Evolutionary conservation across 176 grass and related monocot genomes (phyloP).

Genomic region (Bromus sterilis): DNA sequence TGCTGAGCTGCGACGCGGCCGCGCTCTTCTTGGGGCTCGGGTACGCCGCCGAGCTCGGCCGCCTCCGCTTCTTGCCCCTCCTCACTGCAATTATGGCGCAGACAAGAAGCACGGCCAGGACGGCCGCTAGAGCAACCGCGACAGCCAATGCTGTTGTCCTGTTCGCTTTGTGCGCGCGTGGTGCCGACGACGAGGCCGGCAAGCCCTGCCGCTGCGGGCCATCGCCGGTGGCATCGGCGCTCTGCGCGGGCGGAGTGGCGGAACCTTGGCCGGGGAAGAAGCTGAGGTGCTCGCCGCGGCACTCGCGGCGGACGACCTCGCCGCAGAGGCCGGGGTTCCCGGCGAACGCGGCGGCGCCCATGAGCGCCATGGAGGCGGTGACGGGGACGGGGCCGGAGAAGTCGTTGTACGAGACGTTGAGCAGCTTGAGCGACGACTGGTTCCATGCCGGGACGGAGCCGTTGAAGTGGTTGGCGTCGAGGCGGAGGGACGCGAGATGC

Average conservation of each 20-base stretch:
- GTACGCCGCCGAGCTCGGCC: constrained; percentile 34
- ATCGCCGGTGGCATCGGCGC: constrained; percentile 5
- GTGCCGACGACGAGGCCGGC: constrained; percentile 40
- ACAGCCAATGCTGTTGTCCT: constrained; percentile 21
- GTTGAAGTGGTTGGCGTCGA: constrained; percentile 74
- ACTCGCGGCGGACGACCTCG: constrained; percentile 60
- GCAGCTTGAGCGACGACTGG: constrained; percentile 54
- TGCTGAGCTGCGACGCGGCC: constrained; percentile 19
- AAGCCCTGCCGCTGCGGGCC: constrained; percentile 19
- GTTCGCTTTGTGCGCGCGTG: constrained; percentile 22
- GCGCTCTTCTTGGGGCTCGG: constrained; percentile 52
- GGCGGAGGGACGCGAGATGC: constrained; percentile 41
- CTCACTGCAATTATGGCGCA: constrained; percentile 33
- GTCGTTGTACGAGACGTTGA: constrained; percentile 83
- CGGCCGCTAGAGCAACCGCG: constrained; percentile 19
- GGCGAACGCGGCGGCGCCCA: constrained; percentile 37
- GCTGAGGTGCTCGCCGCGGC: constrained; percentile 46
- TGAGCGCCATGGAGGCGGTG: constrained; percentile 36
- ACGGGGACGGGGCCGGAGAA: constrained; percentile 80
- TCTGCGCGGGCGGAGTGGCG: constrained; percentile 31
- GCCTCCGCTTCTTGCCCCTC: constrained; percentile 33
- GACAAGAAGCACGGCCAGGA: constrained; percentile 38
- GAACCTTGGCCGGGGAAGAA: constrained; percentile 50
- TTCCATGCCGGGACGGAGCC: constrained; percentile 76
- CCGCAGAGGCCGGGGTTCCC: constrained; percentile 77